Evolutionary conservation across 305 asterid species (phyloP), one percentile per base, ranked within the genome.

Genomic region (Lippia alba): DNA sequence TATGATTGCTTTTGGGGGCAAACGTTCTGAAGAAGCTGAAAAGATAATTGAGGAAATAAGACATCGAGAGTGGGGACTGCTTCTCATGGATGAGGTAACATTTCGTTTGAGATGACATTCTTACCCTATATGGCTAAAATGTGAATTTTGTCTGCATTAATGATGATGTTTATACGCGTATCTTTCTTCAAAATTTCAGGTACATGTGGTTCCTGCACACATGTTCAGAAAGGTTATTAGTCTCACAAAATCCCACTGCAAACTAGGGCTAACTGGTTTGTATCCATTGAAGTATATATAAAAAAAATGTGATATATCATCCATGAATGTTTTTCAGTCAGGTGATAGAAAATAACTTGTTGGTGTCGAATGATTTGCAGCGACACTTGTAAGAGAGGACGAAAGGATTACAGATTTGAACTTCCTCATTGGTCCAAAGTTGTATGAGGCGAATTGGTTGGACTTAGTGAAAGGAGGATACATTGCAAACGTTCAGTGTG

Each of bases 391-490:
- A 71, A 90, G 99, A 90, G 99, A 94, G 82, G 99, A 94, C 17
- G 97, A 94, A 74, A 86, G 96, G 81, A 90, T 94, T 73, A 88
- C 98, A 24, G 98, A 94, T 81, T 77, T 94, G 87, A 94, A 94
- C 86, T 94, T 94, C 76, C 97, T 94, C 40, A 94, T 94, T 78
- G 99, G 99, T 75, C 99, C 99, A 60, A 94, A 94, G 78, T 81
- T 94, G 91, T 94, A 94, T 34, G 99, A 94, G 86, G 99, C 99
- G 1, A 94, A 94, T 76, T 94, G 99, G 99, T 78, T 94, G 87
- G 99, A 94, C 83, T 83, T 94, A 60, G 98, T 94, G 76, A 94
- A 90, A 85, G 99, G 99, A 57, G 98, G 97, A 67, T 94, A 83
- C 78, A 94, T 92, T 73, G 99, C 99, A 77, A 94, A 94, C 77